Conservation (phyloP, 192 early-diverging fungal species). For the Backusella psychrophila region DNA sequence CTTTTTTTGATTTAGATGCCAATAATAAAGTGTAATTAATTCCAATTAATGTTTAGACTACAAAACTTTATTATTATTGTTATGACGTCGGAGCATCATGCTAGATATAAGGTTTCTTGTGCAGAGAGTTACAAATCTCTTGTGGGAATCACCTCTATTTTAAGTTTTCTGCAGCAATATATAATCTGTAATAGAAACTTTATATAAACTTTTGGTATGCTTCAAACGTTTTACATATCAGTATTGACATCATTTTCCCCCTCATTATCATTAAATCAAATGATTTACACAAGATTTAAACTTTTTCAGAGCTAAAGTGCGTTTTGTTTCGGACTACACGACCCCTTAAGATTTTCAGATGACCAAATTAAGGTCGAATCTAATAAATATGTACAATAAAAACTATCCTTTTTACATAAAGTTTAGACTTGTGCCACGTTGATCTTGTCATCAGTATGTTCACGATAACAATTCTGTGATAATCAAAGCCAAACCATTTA, state of each 20-base stretch:
- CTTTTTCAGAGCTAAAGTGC: background rate
- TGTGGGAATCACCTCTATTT: background rate
- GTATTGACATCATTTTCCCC: background rate
- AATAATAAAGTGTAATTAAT: background rate
- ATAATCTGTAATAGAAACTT: background rate
- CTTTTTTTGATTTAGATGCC: background rate
- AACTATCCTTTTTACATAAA: background rate
- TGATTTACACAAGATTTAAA: background rate
- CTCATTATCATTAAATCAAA: slow-evolving; percentile 2
- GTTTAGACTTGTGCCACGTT: background rate
- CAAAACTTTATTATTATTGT: background rate
- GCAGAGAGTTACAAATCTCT: background rate
- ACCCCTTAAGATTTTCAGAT: background rate
- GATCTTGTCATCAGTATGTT: background rate
- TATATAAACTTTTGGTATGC: background rate
- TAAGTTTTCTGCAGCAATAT: background rate
- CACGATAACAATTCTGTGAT: background rate
- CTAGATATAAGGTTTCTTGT: background rate
- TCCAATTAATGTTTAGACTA: background rate
- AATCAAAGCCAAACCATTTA: background rate
- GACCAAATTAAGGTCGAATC: background rate
- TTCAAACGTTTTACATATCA: background rate
- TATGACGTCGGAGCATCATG: background rate
- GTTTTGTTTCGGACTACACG: background rate
- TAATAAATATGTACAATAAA: background rate